These are phyloP conservation scores for Schizothecium vesticola DNA, from an alignment of 495 filamentous ascomycete genomes.

Conservation along the genomic window DNA sequence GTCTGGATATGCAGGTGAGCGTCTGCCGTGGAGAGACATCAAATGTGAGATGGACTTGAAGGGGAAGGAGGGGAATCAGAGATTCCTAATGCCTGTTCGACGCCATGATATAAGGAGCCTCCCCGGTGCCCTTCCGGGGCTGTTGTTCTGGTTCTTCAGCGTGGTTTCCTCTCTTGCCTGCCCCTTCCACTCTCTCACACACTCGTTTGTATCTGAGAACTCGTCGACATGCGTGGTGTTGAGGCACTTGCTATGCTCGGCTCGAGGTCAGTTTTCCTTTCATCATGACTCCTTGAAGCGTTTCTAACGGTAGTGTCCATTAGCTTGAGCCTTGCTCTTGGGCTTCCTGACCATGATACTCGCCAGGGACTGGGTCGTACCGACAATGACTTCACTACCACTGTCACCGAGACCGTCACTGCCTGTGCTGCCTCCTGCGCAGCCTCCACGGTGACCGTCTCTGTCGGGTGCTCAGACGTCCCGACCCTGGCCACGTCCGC, in stretches of 20 bases:
- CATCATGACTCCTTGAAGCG: background rate
- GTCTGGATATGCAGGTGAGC: constrained; percentile 1
- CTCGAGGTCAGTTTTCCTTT: background rate
- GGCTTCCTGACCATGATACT: background rate
- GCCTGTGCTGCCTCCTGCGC: background rate
- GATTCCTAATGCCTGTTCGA: background rate
- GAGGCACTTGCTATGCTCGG: background rate
- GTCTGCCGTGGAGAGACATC: constrained; percentile 3
- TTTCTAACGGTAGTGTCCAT: background rate
- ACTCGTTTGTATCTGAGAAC: background rate
- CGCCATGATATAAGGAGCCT: background rate
- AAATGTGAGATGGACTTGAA: background rate
- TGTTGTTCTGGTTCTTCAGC: background rate
- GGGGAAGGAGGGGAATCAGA: background rate
- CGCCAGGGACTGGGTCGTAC: background rate
- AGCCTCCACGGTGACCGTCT: background rate
- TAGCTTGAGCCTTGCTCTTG: background rate
- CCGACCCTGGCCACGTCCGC: background rate
- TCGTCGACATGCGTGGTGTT: background rate
- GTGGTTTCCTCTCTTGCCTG: background rate
- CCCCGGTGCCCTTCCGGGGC: background rate
- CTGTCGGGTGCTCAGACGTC: background rate
- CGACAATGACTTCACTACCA: background rate
- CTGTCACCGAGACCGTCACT: background rate
- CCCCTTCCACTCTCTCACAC: background rate